Evolutionary conservation across 805 yeast genomes (phyloP), one percentile per base, ranked within the genome.

Genomic region (Saturnispora bothae): DNA sequence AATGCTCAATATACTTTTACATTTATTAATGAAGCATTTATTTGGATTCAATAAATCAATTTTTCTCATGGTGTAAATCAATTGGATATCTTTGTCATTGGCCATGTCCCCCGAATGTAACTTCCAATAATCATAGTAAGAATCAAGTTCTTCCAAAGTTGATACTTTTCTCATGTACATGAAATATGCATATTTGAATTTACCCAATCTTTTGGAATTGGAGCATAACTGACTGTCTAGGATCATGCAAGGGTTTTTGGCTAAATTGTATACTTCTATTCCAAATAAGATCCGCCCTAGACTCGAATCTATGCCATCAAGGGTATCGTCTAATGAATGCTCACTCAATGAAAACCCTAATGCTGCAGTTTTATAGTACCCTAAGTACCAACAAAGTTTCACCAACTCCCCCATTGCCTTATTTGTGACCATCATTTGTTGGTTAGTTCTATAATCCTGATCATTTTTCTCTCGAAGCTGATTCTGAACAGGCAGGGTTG

Each of bases 151-250:
- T 5, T 25, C 16, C 10, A 17, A 9, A 15, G 13, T 17, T n/a
- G 14, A 13, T 17, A 29, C 18, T 10, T 31, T 19, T 12, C 22
- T 37, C 40, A 31, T 37, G 15, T 13, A 37, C 3, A 37, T 7
- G 15, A 31, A 37, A 25, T 37, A 37, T 7, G 16, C 10, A n/a
- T 31, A 37, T 23, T 26, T 37, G 17, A 37, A 32, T 19, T 37
- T 37, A 4, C 15, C 31, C 13, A 31, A 13, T n/a, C n/a, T n/a
- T n/a, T n/a, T n/a, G 2, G 13, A 9, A 15, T 9, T 10, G 5
- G 30, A 10, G 10, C 25, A 22, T 10, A 22, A 22, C 10, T 22
- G 25, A 8, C 10, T 8, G 10, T 22, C 25, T 22, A 22, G 25
- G 25, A 22, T 22, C 25, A 22, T 8, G 7, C 10, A 10, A 10